Evolutionary conservation across 2,329 filamentous ascomycete genomes (phyloP).

Genomic region (Orbilia ellipsospora): DNA sequence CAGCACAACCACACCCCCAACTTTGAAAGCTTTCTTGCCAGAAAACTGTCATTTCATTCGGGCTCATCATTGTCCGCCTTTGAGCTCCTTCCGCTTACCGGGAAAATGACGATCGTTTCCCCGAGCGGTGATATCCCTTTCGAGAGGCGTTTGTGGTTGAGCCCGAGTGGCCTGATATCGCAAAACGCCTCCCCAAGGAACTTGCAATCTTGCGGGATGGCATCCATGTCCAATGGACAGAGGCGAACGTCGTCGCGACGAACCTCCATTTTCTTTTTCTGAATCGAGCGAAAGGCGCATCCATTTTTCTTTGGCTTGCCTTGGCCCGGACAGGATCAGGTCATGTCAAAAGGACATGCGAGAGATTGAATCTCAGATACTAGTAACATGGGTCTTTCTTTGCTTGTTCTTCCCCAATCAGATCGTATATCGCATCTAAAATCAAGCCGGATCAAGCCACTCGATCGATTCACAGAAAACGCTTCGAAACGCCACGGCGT

Average conservation of each 20-base stretch:
- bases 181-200: constrained; percentile 11
- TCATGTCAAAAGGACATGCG: too few relatives aligned
- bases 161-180: constrained; percentile 50
- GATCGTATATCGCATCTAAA: constrained; percentile 11
- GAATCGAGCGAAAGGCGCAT: too few relatives aligned
- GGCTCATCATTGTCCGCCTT: neutral
- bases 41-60: neutral
- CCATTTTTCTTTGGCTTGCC: too few relatives aligned
- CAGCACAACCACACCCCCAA: too few relatives aligned
- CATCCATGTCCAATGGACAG: neutral
- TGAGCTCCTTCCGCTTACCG: constrained; percentile 11
- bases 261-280: too few relatives aligned
- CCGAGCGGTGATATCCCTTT: constrained; percentile 28
- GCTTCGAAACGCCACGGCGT: constrained; percentile 23
- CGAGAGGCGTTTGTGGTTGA: constrained; percentile 8
- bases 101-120: constrained; percentile 36
- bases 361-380: constrained; percentile 18
- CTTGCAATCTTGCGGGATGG: constrained; percentile 9
- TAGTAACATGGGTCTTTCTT: neutral
- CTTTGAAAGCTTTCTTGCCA: too few relatives aligned
- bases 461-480: constrained; percentile 9
- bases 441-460: constrained; percentile 24
- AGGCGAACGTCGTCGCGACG: too few relatives aligned
- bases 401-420: constrained; percentile 26
- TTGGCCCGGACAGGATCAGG: too few relatives aligned